Evolutionary conservation across 805 yeast species (phyloP).

Genomic region (Saturnispora bothae): DNA sequence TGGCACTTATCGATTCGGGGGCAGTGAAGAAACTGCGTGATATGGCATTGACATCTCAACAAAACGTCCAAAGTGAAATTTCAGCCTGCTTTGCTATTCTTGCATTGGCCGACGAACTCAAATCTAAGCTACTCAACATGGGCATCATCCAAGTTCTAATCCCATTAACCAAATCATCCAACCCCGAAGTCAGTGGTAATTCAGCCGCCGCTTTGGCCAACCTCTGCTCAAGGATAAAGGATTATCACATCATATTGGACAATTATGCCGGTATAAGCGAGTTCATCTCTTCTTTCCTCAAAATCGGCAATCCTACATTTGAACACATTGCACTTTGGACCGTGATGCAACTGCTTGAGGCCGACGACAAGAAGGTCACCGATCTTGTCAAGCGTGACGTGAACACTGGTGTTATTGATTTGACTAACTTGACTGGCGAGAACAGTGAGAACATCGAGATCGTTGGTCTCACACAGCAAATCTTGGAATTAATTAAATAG

Average conservation of each 20-base stretch:
- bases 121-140: slow-evolving; percentile 69
- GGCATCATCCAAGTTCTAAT: slow-evolving; percentile 81
- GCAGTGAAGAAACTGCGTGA: slow-evolving; percentile 91
- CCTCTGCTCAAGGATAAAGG: slow-evolving; percentile 80
- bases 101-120: slow-evolving; percentile 92
- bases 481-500: slow-evolving; percentile 26
- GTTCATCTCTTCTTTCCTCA: slow-evolving; percentile 70
- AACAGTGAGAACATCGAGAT: slow-evolving; percentile 29
- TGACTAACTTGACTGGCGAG: slow-evolving; percentile 26
- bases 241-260: slow-evolving; percentile 66
- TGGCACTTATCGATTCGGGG: slow-evolving; percentile 87
- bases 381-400: slow-evolving; percentile 25
- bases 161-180: slow-evolving; percentile 79
- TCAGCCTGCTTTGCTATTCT: slow-evolving; percentile 95
- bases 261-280: slow-evolving; percentile 89
- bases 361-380: slow-evolving; percentile 58
- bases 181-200: slow-evolving; percentile 95
- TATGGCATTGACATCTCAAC: slow-evolving; percentile 75
- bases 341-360: slow-evolving; percentile 81
- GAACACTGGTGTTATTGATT: slow-evolving; percentile 24
- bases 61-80: slow-evolving; percentile 89
- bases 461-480: slow-evolving; percentile 28
- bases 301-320: slow-evolving; percentile 81
- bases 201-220: slow-evolving; percentile 98
- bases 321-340: slow-evolving; percentile 99